These are phyloP conservation scores for Volvox carteri DNA, from an alignment of 163 green algal species.

Conservation along the genomic window DNA sequence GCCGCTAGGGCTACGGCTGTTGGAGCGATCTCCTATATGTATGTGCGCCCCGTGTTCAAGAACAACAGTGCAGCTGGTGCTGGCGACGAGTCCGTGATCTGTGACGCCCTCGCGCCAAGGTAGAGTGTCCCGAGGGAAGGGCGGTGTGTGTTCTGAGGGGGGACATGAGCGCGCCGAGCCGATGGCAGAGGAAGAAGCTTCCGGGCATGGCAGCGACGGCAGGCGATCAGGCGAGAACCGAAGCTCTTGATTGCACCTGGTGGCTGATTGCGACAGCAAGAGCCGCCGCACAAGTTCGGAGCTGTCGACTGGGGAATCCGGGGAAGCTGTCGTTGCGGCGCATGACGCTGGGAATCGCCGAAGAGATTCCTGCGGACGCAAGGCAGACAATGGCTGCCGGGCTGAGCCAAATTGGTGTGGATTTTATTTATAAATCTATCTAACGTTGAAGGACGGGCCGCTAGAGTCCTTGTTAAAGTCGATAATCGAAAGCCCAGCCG, in stretches of 20 bases:
- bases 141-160: too few species aligned
- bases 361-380: neutral
- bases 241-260: neutral
- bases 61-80: constrained; percentile 44
- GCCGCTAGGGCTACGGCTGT: too few species aligned
- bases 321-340: neutral
- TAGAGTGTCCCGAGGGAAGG: too few species aligned
- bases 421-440: neutral
- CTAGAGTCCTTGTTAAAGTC: too few species aligned
- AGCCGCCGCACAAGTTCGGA: neutral
- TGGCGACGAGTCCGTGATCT: neutral
- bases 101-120: constrained; percentile 44
- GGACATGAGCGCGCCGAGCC: neutral
- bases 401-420: neutral
- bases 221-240: neutral
- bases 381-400: neutral
- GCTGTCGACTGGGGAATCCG: neutral
- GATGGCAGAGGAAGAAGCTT: neutral
- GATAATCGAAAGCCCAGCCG: neutral
- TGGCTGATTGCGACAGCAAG: neutral
- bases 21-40: too few species aligned
- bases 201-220: neutral
- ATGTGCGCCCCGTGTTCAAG: too few species aligned
- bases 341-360: neutral
- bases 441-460: neutral